These are phyloP conservation scores for Pythium guiyangense DNA, from an alignment of 352 stramenopile genomes.

Conservation along the genomic window DNA sequence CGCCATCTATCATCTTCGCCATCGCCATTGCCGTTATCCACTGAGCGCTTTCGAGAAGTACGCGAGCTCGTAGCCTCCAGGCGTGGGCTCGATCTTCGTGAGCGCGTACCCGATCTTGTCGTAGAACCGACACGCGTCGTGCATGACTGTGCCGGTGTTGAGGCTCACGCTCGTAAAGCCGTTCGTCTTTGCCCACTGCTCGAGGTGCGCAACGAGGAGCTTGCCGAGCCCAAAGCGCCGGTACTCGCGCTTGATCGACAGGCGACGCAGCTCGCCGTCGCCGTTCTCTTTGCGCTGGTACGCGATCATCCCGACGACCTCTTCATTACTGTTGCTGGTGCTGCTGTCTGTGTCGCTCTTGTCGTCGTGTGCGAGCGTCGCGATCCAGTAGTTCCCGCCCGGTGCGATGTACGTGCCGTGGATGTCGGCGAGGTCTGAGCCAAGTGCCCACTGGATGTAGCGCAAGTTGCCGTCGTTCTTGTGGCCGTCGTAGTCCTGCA, in stretches of 20 bases:
- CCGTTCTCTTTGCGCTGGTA: conserved; percentile 15
- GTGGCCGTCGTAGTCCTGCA: conserved; percentile 3
- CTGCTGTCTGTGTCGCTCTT: conserved; percentile 1
- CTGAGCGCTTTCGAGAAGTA: conserved; percentile 15
- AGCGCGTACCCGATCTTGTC: conserved; percentile 8
- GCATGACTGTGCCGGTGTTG: conserved; percentile 17
- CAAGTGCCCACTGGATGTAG: conserved; percentile 19
- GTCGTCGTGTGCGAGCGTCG: conserved; percentile 2
- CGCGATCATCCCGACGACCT: conserved; percentile 13
- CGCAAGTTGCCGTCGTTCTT: conserved; percentile 15
- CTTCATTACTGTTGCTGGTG: conserved; percentile 10
- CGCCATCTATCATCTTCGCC: not conserved
- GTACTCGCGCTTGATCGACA: conserved; percentile 19
- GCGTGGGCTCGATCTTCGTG: conserved; percentile 8
- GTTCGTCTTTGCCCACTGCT: conserved; percentile 12
- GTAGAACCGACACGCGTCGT: conserved; percentile 8
- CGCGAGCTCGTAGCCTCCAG: conserved; percentile 10
- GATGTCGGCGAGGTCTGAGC: conserved; percentile 27
- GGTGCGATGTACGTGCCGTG: conserved; percentile 23
- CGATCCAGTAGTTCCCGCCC: conserved; percentile 43
- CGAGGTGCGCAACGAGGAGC: conserved; percentile 16
- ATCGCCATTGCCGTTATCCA: not conserved
- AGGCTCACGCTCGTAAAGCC: conserved; percentile 13
- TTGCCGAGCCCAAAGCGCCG: conserved; percentile 21
- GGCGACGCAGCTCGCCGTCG: conserved; percentile 22